Evolutionary conservation across 257 asterid species (phyloP).

Genomic region (Salvia hispanica): DNA sequence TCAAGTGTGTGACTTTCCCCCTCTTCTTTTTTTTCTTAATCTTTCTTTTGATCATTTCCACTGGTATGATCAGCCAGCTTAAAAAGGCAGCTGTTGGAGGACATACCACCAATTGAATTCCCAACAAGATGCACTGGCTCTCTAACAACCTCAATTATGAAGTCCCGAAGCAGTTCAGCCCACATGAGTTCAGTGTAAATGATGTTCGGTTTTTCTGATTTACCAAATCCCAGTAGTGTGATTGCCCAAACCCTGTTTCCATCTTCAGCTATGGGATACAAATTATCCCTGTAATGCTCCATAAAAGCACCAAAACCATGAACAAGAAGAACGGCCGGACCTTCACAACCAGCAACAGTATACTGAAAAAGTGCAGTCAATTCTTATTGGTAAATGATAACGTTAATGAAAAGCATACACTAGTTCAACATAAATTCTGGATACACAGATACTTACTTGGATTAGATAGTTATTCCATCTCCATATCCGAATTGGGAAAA

Average conservation of each 20-base stretch:
- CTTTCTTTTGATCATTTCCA: constrained; percentile 7
- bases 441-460: constrained; percentile 57
- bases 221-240: constrained; percentile 87
- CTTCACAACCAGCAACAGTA: constrained; percentile 69
- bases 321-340: constrained; percentile 85
- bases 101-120: constrained; percentile 93
- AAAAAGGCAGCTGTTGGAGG: constrained; percentile 10
- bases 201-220: constrained; percentile 88
- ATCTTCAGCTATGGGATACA: constrained; percentile 64
- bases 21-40: not conserved
- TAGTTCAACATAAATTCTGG: constrained; percentile 10
- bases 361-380: constrained; percentile 57
- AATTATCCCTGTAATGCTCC: constrained; percentile 86
- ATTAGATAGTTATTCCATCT: constrained; percentile 81
- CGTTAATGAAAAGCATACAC: not conserved
- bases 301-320: constrained; percentile 96
- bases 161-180: constrained; percentile 83
- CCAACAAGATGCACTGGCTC: constrained; percentile 94
- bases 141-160: constrained; percentile 74
- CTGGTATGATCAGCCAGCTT: not conserved
- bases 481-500: constrained; percentile 63
- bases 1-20: not conserved
- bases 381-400: constrained; percentile 24
- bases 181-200: constrained; percentile 80
- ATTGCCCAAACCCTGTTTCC: constrained; percentile 89